A percentile compares a stretch with the other conserved stretches of the same genome.
These are phyloP conservation scores for Torulaspora pretoriensis DNA, from an alignment of 1,139 yeast species.

Conservation along the genomic window DNA sequence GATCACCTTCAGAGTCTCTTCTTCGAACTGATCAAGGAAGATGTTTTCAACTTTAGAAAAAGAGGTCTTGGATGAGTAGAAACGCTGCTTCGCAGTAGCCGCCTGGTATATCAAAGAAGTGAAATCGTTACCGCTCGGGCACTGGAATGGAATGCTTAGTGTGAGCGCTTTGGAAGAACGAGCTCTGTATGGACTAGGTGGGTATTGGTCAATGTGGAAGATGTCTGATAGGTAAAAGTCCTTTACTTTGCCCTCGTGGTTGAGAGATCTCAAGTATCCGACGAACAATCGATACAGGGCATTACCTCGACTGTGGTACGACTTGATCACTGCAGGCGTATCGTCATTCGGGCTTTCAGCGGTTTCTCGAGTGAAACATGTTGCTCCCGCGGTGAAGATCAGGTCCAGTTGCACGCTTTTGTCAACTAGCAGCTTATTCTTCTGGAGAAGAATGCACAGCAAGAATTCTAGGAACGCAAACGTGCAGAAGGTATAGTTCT, in stretches of 20 bases:
- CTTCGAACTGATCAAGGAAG: slow-evolving; percentile 36
- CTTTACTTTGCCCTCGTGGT: slow-evolving; percentile 32
- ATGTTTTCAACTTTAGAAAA: slow-evolving; percentile 37
- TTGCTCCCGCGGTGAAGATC: slow-evolving; percentile 38
- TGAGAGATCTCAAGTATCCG: slow-evolving; percentile 33
- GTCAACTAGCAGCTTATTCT: slow-evolving; percentile 34
- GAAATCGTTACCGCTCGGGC: slow-evolving; percentile 26
- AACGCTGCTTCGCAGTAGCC: slow-evolving; percentile 37
- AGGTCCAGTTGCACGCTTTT: slow-evolving; percentile 32
- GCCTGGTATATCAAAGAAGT: slow-evolving; percentile 35
- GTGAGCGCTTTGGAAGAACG: slow-evolving; percentile 36
- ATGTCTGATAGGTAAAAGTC: slow-evolving; percentile 33
- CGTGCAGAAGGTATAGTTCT: slow-evolving; percentile 35
- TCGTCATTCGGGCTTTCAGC: slow-evolving; percentile 9
- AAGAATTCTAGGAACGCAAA: slow-evolving; percentile 37
- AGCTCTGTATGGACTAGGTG: slow-evolving; percentile 35
- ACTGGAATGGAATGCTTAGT: slow-evolving; percentile 32
- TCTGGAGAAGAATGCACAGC: slow-evolving; percentile 32
- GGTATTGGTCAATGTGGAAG: slow-evolving; percentile 34
- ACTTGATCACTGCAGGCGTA: slow-evolving; percentile 17
- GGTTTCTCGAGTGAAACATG: slow-evolving; percentile 18
- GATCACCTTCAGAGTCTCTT: slow-evolving; percentile 35
- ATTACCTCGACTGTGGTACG: slow-evolving; percentile 24
- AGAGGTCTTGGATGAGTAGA: slow-evolving; percentile 36
- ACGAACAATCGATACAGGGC: slow-evolving; percentile 35